These are phyloP conservation scores for Neckera pumila DNA, from an alignment of 225 moss, liverwort and hornwort genomes.

Conservation along the genomic window DNA sequence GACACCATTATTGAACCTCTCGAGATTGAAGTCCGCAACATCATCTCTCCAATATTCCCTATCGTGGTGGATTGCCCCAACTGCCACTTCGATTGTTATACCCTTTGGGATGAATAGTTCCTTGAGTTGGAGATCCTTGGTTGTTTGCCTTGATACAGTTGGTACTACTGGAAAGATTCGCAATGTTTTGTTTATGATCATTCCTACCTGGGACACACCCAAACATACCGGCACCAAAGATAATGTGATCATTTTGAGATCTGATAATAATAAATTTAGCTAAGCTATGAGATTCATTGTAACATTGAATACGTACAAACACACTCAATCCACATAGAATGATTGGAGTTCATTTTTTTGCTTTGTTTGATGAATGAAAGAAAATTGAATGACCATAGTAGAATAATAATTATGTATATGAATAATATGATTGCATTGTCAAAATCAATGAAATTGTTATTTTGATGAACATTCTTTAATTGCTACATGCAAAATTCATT, in stretches of 20 bases:
- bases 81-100: neutral
- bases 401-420: fast-evolving
- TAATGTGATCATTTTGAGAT: neutral
- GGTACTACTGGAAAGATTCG: neutral
- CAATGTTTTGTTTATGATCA: neutral
- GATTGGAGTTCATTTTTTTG: neutral
- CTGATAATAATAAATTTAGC: neutral
- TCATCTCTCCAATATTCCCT: neutral
- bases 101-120: neutral
- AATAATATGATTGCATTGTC: neutral
- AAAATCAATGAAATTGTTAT: neutral
- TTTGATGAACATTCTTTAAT: neutral
- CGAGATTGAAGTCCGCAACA: neutral
- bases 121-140: neutral
- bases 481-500: neutral
- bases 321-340: neutral
- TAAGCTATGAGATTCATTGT: neutral
- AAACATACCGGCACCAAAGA: neutral
- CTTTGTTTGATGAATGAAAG: neutral
- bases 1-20: neutral
- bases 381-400: neutral
- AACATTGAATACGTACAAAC: neutral
- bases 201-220: neutral
- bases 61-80: neutral
- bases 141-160: neutral